Conservation (phyloP, 2,329 filamentous ascomycete genomes). For the Aspergillus brunneoviolaceus region DNA sequence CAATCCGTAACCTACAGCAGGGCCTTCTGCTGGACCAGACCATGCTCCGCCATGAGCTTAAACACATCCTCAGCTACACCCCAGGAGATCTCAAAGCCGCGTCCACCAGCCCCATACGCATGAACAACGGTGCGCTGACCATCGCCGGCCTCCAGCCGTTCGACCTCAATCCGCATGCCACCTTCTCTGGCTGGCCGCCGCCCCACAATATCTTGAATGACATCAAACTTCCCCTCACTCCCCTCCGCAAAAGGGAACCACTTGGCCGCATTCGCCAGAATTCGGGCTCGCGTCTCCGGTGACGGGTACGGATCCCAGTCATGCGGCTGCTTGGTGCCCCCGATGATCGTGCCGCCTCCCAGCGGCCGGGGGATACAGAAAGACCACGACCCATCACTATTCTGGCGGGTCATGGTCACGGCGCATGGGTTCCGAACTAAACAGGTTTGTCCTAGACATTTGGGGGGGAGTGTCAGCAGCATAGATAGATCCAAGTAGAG, state of each 20-base stretch:
- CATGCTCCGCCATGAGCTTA: slow-evolving; percentile 36
- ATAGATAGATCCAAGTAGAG: no score
- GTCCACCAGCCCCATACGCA: slow-evolving; percentile 61
- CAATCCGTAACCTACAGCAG: slow-evolving; percentile 18
- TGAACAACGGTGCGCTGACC: slow-evolving; percentile 44
- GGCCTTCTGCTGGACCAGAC: slow-evolving; percentile 23
- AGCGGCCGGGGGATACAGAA: slow-evolving; percentile 63
- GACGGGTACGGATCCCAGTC: slow-evolving; percentile 56
- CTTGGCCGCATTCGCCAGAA: slow-evolving; percentile 48
- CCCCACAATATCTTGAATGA: slow-evolving; percentile 49
- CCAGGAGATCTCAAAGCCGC: slow-evolving; percentile 63
- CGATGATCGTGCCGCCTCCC: slow-evolving; percentile 64
- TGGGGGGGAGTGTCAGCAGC: no score
- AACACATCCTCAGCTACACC: slow-evolving; percentile 56
- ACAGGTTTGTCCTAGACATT: slow-evolving; percentile 44
- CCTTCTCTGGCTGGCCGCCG: slow-evolving; percentile 47
- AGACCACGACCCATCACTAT: slow-evolving; percentile 61
- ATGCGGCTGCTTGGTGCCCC: slow-evolving; percentile 63
- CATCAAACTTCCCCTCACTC: slow-evolving; percentile 39
- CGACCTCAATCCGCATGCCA: slow-evolving; percentile 55
- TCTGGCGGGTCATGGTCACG: slow-evolving; percentile 59
- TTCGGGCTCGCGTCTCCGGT: slow-evolving; percentile 44
- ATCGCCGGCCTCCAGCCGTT: slow-evolving; percentile 33
- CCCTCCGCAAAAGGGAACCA: slow-evolving; percentile 43
- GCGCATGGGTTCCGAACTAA: slow-evolving; percentile 47